Evolutionary conservation across 2,329 filamentous ascomycete genomes (phyloP).

Genomic region (Pseudogymnoascus sp.): DNA sequence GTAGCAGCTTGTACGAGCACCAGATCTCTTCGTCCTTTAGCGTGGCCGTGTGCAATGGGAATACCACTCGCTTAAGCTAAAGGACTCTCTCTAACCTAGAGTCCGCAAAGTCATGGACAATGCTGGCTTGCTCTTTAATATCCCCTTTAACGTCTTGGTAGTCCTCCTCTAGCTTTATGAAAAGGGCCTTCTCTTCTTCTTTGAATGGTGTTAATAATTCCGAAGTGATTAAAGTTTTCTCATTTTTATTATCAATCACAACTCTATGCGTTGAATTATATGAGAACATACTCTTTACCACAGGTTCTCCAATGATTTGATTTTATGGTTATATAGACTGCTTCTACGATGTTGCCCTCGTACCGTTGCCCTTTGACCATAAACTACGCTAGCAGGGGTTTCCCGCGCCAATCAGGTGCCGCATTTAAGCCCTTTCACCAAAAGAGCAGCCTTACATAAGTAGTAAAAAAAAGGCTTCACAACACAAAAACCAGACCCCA

Average conservation of each 20-base stretch:
- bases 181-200: slow-evolving; percentile 11
- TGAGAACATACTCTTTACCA: too few species aligned
- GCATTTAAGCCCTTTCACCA: too few species aligned
- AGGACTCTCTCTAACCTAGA: slow-evolving; percentile 12
- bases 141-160: slow-evolving; percentile 11
- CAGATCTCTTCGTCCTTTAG: slow-evolving; percentile 15
- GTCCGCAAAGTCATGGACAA: slow-evolving; percentile 13
- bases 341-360: too few species aligned
- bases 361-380: too few species aligned
- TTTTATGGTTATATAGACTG: too few species aligned
- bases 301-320: too few species aligned
- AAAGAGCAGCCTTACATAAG: too few species aligned
- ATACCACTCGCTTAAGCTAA: slow-evolving; percentile 16
- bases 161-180: slow-evolving; percentile 13
- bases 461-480: too few species aligned
- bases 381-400: too few species aligned
- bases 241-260: background rate
- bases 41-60: slow-evolving; percentile 3
- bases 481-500: too few species aligned
- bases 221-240: background rate
- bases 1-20: slow-evolving; percentile 14
- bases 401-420: too few species aligned
- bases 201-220: background rate
- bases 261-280: too few species aligned
- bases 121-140: slow-evolving; percentile 12